Evolutionary conservation across 2,329 filamentous ascomycete species (phyloP).

Genomic region (Penicillium sp.): DNA sequence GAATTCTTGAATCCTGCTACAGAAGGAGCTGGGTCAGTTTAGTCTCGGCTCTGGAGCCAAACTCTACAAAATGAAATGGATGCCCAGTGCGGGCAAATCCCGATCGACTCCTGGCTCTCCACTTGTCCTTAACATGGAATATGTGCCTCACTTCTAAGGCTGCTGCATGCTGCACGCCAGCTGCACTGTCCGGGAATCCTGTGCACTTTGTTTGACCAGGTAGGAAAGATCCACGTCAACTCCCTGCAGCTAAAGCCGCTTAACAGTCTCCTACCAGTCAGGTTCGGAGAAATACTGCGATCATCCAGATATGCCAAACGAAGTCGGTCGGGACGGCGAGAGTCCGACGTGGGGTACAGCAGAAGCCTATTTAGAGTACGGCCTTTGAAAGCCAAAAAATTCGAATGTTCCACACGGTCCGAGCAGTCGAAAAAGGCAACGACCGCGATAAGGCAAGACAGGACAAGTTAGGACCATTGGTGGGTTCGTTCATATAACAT

Average conservation of each 20-base stretch:
- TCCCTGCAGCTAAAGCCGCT: conserved; percentile 14
- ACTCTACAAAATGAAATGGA: conserved; percentile 16
- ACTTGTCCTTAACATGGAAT: not conserved
- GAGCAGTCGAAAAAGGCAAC: conserved; percentile 9
- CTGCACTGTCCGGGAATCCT: conserved; percentile 4
- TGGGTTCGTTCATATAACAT: conserved; percentile 20
- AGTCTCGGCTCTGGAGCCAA: conserved; percentile 17
- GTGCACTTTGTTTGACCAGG: not conserved
- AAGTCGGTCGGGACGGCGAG: not conserved
- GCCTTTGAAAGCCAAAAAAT: not conserved
- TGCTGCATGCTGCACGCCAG: not conserved
- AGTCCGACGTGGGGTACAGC: conserved; percentile 4
- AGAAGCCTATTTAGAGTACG: not conserved
- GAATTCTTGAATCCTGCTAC: not conserved
- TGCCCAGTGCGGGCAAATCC: conserved; percentile 25
- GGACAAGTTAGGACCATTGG: conserved; percentile 24
- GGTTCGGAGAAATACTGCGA: not conserved
- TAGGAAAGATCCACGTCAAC: conserved; percentile 18
- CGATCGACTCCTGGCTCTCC: conserved; percentile 23
- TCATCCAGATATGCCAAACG: not conserved
- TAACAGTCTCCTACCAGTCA: not conserved
- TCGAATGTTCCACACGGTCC: not conserved
- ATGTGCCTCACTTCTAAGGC: not conserved
- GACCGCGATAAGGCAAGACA: conserved; percentile 16
- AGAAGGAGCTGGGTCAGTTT: not conserved